These are phyloP conservation scores for Acidomyces sp. DNA, from an alignment of 495 filamentous ascomycete genomes.

Conservation along the genomic window DNA sequence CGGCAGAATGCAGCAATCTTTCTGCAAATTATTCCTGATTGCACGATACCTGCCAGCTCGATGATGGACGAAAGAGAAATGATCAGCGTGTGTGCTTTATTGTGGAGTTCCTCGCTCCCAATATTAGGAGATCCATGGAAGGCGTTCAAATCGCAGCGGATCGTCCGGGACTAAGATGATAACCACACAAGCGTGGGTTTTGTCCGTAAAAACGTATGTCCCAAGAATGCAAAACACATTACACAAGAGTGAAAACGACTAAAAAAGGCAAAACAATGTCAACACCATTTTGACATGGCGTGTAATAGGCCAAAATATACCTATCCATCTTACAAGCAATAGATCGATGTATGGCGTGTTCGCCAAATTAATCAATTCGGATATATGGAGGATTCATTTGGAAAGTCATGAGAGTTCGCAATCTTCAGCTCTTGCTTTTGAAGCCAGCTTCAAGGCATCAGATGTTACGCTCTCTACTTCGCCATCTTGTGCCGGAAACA, in stretches of 20 bases:
- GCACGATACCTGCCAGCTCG: constrained; percentile 11
- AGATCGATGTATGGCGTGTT: not conserved
- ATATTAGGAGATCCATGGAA: constrained; percentile 12
- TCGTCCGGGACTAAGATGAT: not conserved
- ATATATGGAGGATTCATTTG: too few relatives aligned
- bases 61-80: constrained; percentile 17
- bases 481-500: too few relatives aligned
- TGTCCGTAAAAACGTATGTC: not conserved
- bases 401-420: too few relatives aligned
- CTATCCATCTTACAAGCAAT: too few relatives aligned
- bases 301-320: too few relatives aligned
- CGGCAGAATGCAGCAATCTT: constrained; percentile 16
- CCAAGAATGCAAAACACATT: not conserved
- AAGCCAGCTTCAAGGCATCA: too few relatives aligned
- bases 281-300: too few relatives aligned
- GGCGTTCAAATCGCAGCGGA: constrained; percentile 14
- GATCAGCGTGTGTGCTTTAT: constrained; percentile 13
- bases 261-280: too few relatives aligned
- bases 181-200: not conserved
- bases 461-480: constrained; percentile 19
- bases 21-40: constrained; percentile 8
- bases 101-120: constrained; percentile 12
- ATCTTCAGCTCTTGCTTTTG: too few relatives aligned
- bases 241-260: not conserved
- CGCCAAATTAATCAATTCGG: too few relatives aligned